Conservation (phyloP, 805 yeast genomes). For the Yarrowia phangngaensis region DNA sequence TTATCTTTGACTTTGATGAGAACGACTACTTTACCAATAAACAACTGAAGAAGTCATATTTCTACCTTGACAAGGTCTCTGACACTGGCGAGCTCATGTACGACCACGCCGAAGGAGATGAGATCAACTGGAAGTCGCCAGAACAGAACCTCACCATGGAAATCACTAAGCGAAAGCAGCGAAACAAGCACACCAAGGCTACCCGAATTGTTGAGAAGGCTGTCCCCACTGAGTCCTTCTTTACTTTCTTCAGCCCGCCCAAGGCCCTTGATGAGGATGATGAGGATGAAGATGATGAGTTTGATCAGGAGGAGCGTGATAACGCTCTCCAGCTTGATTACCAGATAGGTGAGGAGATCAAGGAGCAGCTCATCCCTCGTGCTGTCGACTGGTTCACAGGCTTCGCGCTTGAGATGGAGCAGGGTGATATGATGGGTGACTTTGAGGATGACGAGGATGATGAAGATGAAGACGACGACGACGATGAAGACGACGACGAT, state of each 20-base stretch:
- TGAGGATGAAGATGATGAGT: slow-evolving; percentile 50
- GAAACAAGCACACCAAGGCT: slow-evolving; percentile 93
- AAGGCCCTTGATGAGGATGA: slow-evolving; percentile 61
- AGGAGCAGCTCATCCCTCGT: slow-evolving; percentile 92
- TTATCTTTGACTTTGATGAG: slow-evolving; percentile 71
- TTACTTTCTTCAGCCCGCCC: slow-evolving; percentile 95
- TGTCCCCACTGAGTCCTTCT: slow-evolving; percentile 91
- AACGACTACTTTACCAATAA: slow-evolving; percentile 76
- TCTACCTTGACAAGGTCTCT: slow-evolving; percentile 89
- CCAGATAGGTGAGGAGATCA: slow-evolving; percentile 92
- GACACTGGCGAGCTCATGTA: slow-evolving; percentile 94
- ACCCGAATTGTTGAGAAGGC: slow-evolving; percentile 93
- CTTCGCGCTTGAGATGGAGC: slow-evolving; percentile 79
- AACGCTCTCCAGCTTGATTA: slow-evolving; percentile 73
- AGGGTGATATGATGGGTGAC: slow-evolving; percentile 53
- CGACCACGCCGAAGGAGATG: slow-evolving; percentile 91
- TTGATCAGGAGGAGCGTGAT: slow-evolving; percentile 67
- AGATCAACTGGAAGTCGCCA: slow-evolving; percentile 76
- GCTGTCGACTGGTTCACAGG: slow-evolving; percentile 99
- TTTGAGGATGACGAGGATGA: slow-evolving; percentile 60
- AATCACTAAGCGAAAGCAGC: slow-evolving; percentile 93
- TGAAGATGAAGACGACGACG: slow-evolving; percentile 59
- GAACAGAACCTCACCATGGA: slow-evolving; percentile 78
- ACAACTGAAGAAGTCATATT: slow-evolving; percentile 77
- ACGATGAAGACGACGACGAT: slow-evolving; percentile 60